A percentile compares a stretch with the other conserved stretches of the same genome.
phyloP scores from a whole-genome alignment of 768 basidiomycete species.

The Amanita jacksonii region DNA sequence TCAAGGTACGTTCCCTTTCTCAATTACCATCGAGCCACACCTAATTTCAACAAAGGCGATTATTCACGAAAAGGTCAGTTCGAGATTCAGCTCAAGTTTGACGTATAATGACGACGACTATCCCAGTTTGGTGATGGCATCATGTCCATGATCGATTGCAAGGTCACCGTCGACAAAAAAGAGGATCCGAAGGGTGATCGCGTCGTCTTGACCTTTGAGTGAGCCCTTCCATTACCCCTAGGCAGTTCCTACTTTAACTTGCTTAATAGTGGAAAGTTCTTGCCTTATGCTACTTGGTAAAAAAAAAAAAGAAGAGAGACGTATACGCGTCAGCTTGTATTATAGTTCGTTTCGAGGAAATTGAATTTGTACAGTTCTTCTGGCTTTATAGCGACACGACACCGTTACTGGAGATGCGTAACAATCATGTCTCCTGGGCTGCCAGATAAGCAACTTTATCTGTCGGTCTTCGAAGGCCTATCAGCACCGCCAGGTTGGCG shows the following conservation, averaged over 20 bases:
- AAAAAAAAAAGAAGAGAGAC: too few relatives aligned
- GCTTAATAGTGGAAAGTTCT: slow-evolving; percentile 57
- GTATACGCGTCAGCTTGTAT: not conserved
- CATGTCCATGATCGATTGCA: slow-evolving; percentile 86
- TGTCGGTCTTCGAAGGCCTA: too few relatives aligned
- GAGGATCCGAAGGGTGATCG: slow-evolving; percentile 73
- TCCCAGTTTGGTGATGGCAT: slow-evolving; percentile 76
- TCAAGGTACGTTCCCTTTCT: slow-evolving; percentile 42
- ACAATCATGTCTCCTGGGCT: too few relatives aligned
- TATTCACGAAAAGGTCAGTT: slow-evolving; percentile 65
- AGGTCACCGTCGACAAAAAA: slow-evolving; percentile 57
- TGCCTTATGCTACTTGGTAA: slow-evolving; percentile 66
- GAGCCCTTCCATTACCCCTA: slow-evolving; percentile 25
- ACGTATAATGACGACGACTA: slow-evolving; percentile 2
- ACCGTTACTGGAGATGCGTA: too few relatives aligned
- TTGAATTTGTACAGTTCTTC: not conserved
- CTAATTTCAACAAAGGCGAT: slow-evolving; percentile 34
- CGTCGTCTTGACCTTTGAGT: slow-evolving; percentile 75
- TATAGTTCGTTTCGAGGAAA: not conserved
- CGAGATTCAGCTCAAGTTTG: not conserved
- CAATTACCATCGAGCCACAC: not conserved
- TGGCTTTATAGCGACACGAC: too few relatives aligned
- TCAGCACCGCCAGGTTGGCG: too few relatives aligned
- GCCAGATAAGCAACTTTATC: too few relatives aligned
- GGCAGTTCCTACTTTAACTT: not conserved